Evolutionary conservation across 2,329 filamentous ascomycete species (phyloP).

Genomic region (Plenodomus biglobosus): DNA sequence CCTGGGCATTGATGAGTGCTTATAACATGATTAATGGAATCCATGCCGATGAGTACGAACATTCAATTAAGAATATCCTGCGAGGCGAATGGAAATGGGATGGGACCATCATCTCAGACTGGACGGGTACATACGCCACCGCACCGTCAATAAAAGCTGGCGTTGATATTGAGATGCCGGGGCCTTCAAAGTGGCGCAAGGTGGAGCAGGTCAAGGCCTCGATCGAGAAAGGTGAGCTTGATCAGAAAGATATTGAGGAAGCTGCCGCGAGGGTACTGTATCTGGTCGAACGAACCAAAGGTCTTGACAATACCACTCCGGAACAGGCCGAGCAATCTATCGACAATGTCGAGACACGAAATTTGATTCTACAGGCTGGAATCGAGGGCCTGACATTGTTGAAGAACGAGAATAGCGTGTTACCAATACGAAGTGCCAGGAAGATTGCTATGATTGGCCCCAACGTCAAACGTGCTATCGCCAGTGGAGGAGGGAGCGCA

Average conservation of each 20-base stretch:
- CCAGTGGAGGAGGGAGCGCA: slow-evolving; percentile 68
- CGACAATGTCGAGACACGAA: slow-evolving; percentile 57
- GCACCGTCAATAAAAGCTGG: slow-evolving; percentile 44
- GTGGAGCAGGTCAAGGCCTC: slow-evolving; percentile 38
- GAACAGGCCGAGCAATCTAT: slow-evolving; percentile 61
- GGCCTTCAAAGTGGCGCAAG: slow-evolving; percentile 45
- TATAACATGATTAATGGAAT: slow-evolving; percentile 69
- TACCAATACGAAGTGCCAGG: slow-evolving; percentile 60
- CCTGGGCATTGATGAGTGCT: slow-evolving; percentile 69
- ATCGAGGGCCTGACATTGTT: slow-evolving; percentile 64
- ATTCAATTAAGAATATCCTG: slow-evolving; percentile 48
- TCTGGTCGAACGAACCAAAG: slow-evolving; percentile 62
- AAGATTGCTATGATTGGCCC: slow-evolving; percentile 68
- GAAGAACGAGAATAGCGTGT: slow-evolving; percentile 62
- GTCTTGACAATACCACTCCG: slow-evolving; percentile 56
- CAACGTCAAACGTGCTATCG: slow-evolving; percentile 67
- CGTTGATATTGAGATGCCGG: slow-evolving; percentile 47
- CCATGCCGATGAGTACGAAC: slow-evolving; percentile 44
- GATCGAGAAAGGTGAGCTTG: slow-evolving; percentile 40
- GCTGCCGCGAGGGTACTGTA: slow-evolving; percentile 61
- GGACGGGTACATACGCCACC: slow-evolving; percentile 47
- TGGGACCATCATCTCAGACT: slow-evolving; percentile 49
- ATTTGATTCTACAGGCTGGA: slow-evolving; percentile 62
- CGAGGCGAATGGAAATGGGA: slow-evolving; percentile 47
- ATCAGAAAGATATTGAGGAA: slow-evolving; percentile 53